Conservation (phyloP, 805 yeast genomes). For the Debaryomyces tyrocola region DNA sequence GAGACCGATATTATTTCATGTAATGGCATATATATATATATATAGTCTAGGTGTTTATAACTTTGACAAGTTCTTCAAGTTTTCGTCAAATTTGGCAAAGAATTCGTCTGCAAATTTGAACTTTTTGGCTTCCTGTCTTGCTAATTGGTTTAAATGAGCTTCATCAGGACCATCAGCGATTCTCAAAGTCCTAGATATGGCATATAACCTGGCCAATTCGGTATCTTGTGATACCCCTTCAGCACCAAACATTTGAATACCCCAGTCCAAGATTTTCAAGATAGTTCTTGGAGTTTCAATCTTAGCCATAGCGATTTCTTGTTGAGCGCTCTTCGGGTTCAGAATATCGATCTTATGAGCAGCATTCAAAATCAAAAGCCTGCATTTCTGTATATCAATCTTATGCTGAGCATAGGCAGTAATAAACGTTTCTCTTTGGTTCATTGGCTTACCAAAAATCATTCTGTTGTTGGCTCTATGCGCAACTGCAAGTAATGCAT, state of each 20-base stretch:
- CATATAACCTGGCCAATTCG: constrained; percentile 54
- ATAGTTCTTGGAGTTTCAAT: constrained; percentile 61
- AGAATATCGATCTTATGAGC: constrained; percentile 57
- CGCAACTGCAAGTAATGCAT: constrained; percentile 47
- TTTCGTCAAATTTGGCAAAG: constrained; percentile 23
- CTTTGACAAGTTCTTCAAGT: constrained; percentile 21
- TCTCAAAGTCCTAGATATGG: constrained; percentile 53
- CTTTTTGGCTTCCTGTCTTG: constrained; percentile 44
- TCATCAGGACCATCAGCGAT: constrained; percentile 74
- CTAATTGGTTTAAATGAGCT: constrained; percentile 59
- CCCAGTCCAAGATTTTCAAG: constrained; percentile 55
- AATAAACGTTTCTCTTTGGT: constrained; percentile 50
- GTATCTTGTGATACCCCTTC: constrained; percentile 65
- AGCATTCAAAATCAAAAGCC: constrained; percentile 56
- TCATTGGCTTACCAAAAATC: constrained; percentile 53
- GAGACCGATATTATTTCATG: not conserved
- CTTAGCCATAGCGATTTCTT: constrained; percentile 63
- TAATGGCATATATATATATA: not conserved
- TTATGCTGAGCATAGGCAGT: constrained; percentile 51
- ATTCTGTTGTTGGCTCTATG: constrained; percentile 52
- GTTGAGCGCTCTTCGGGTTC: constrained; percentile 54
- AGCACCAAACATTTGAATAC: constrained; percentile 64
- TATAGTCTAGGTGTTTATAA: constrained; percentile 14
- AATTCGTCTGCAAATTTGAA: constrained; percentile 36
- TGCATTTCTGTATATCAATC: constrained; percentile 54